These are phyloP conservation scores for Oropetium thomaeum DNA, from an alignment of 176 grass and related monocot species.

Conservation along the genomic window DNA sequence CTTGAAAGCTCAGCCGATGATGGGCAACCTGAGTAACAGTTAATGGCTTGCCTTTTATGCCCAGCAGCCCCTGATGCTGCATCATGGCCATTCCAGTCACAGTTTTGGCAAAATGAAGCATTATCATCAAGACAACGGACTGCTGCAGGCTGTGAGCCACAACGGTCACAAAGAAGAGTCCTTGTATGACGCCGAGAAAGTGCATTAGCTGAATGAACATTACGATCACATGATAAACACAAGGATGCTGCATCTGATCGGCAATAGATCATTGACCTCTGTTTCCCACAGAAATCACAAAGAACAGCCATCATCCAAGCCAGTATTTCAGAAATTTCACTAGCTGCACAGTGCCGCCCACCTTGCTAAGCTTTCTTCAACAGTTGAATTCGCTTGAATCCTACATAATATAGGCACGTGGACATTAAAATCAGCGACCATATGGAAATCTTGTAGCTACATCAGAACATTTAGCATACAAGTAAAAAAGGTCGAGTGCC, in stretches of 20 bases:
- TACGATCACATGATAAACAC: slow-evolving; percentile 86
- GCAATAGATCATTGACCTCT: slow-evolving; percentile 82
- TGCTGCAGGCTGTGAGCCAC: slow-evolving; percentile 60
- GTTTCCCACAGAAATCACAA: slow-evolving; percentile 85
- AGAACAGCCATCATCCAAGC: slow-evolving; percentile 57
- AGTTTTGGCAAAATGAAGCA: slow-evolving; percentile 78
- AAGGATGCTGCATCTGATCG: slow-evolving; percentile 77
- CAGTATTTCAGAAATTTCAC: slow-evolving; percentile 13
- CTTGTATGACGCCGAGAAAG: slow-evolving; percentile 75
- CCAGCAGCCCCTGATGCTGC: slow-evolving; percentile 44
- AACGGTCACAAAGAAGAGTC: slow-evolving; percentile 84
- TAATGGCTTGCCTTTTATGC: slow-evolving; percentile 84
- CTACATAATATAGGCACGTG: slow-evolving; percentile 18
- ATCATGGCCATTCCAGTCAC: slow-evolving; percentile 69
- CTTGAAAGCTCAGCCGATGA: slow-evolving; percentile 75
- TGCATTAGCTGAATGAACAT: slow-evolving; percentile 84
- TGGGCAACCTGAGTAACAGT: slow-evolving; percentile 82
- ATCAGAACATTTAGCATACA: not conserved
- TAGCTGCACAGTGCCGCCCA: not conserved
- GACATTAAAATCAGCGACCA: not conserved
- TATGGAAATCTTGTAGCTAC: not conserved
- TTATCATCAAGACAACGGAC: slow-evolving; percentile 68
- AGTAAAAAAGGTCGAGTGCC: not conserved
- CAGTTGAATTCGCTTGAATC: slow-evolving; percentile 23
- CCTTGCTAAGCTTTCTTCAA: slow-evolving; percentile 7